Base-by-base conservation (phyloP, 2,329 filamentous ascomycete species). In the Ceratocystis diversiconidia region DNA sequence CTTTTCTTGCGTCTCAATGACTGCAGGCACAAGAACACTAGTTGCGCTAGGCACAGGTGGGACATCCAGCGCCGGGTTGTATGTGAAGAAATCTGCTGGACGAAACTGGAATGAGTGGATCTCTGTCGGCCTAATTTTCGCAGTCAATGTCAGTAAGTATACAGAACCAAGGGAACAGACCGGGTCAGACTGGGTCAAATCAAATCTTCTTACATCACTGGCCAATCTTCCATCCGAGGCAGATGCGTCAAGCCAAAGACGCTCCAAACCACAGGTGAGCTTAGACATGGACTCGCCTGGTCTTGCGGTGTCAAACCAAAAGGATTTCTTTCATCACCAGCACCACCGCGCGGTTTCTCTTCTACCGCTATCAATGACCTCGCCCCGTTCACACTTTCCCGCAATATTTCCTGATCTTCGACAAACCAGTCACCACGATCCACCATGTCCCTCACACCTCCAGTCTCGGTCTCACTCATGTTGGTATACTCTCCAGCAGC, bases 401-500 rank as follows among this genome's bases (percentile, higher is more conserved):
- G 25, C 52, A 30, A n/a, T 5, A n/a, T 28, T 12, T 28, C 5
- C 25, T 30, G 52, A 22, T 43, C 17, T 41, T 48, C 73, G 4
- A 72, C 73, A 63, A 80, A 79, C 76, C 76, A 78, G 65, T 80
- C 79, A 0, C 76, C 76, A 32, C 79, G 72, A 68, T 73, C 72
- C 1, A 78, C 75, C 78, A 80, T 80, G 66, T 76, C 76, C 60
- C 73, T 72, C 8, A 80, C 77, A 3, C 79, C 79, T 2, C 76
- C 77, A 15, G 69, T 71, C 67, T 76, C 79, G 48, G 69, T 71
- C 1, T 71, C 73, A 67, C 78, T 79, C 73, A 81, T 79, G 67
- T 81, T 81, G 2, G 79, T 80, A 63, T 77, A 81, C 69, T 79
- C 77, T 6, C 79, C 79, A 2, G 78, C 79, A 0, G 78, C 79